Conservation (phyloP, 345 rosid species). For the Nasturtium officinale region DNA sequence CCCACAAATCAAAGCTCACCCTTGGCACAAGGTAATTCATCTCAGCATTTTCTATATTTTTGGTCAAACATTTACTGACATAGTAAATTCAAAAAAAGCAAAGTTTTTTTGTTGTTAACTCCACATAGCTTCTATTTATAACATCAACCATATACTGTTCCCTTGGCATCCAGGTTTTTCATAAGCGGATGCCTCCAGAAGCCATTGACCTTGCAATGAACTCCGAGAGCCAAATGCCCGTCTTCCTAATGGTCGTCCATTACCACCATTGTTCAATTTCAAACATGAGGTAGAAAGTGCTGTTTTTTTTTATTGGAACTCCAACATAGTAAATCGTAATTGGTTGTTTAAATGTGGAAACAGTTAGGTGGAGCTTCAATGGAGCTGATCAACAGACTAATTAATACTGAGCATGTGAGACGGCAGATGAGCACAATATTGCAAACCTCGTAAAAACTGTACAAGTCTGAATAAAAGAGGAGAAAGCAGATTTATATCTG, state of each 20-base stretch:
- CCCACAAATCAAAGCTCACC: no score
- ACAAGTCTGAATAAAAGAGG: conserved; percentile 12
- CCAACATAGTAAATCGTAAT: neutral
- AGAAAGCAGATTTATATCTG: conserved; percentile 3
- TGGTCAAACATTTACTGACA: neutral
- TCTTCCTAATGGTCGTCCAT: conserved; percentile 66
- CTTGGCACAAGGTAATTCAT: conserved; percentile 55
- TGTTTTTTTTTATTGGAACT: neutral
- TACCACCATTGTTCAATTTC: conserved; percentile 74
- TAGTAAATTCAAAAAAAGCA: neutral
- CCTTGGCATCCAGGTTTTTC: conserved; percentile 58
- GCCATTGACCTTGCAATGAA: conserved; percentile 83
- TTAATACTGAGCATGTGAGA: conserved; percentile 66
- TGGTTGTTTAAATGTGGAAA: neutral
- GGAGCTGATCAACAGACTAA: conserved; percentile 63
- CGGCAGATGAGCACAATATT: conserved; percentile 49
- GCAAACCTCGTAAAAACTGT: neutral
- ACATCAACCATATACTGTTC: conserved; percentile 15
- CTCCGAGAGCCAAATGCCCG: conserved; percentile 76
- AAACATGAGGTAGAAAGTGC: conserved; percentile 61
- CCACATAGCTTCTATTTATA: neutral
- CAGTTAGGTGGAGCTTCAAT: conserved; percentile 68
- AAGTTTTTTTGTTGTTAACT: neutral
- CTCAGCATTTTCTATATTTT: conserved; percentile 1
- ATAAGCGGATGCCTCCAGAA: conserved; percentile 85